A percentile compares a stretch with the other conserved stretches of the same genome.
phyloP scores from a whole-genome alignment of 305 asterid genomes.

The Fraxinus sp. region DNA sequence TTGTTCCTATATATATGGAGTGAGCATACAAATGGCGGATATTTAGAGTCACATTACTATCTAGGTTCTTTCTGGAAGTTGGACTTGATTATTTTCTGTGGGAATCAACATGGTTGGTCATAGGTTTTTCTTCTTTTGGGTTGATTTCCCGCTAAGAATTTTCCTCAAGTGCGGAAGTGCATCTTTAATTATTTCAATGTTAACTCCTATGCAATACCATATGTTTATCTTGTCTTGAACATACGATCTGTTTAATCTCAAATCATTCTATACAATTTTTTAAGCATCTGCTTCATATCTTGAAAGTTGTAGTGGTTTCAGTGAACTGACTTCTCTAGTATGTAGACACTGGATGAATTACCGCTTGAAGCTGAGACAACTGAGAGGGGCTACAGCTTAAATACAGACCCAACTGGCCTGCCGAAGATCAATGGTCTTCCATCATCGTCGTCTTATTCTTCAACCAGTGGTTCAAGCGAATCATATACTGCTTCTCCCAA shows the following conservation, averaged over 20 bases:
- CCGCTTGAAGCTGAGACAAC: constrained; percentile 81
- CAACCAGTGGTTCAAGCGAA: constrained; percentile 52
- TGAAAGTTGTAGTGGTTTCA: not conserved
- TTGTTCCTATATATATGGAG: not conserved
- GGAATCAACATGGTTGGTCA: not conserved
- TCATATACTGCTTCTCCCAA: constrained; percentile 59
- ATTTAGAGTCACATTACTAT: not conserved
- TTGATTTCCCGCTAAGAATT: not conserved
- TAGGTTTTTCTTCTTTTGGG: not conserved
- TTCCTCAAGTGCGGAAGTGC: not conserved
- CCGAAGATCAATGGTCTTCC: constrained; percentile 93
- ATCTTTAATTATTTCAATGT: not conserved
- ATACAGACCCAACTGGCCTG: constrained; percentile 71
- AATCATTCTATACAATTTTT: not conserved
- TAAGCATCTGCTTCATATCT: not conserved
- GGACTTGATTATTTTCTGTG: not conserved
- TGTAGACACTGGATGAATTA: constrained; percentile 76
- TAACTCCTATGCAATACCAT: not conserved
- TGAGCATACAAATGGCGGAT: not conserved
- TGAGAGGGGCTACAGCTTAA: constrained; percentile 76
- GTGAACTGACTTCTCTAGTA: not conserved
- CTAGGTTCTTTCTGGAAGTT: not conserved
- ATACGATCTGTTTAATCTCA: not conserved
- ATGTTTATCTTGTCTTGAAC: not conserved
- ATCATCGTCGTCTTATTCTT: constrained; percentile 58